phyloP scores from a whole-genome alignment of 2,329 filamentous ascomycete species.

The Colletotrichum echinochloae region DNA sequence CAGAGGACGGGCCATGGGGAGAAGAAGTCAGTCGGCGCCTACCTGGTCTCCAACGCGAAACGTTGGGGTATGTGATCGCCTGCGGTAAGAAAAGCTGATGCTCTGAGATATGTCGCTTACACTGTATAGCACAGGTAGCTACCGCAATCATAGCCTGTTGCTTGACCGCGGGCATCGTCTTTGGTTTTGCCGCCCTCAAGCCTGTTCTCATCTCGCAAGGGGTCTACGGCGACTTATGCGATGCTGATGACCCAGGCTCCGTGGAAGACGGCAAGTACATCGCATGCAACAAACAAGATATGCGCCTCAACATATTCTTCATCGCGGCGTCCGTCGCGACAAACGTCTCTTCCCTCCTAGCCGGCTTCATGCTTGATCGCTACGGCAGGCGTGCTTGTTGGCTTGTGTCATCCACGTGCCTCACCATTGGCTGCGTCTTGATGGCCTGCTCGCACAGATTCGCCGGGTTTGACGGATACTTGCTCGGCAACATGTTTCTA shows the following conservation, averaged over 20 bases:
- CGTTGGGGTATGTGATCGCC: constrained; percentile 43
- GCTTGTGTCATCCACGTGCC: constrained; percentile 75
- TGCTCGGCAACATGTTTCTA: constrained; percentile 80
- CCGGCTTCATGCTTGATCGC: constrained; percentile 86
- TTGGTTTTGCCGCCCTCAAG: constrained; percentile 90
- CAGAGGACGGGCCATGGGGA: constrained; percentile 44
- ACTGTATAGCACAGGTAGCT: constrained; percentile 71
- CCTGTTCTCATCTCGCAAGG: constrained; percentile 80
- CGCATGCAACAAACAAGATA: constrained; percentile 58
- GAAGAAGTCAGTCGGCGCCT: constrained; percentile 48
- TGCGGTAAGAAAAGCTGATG: not conserved
- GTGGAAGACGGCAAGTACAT: constrained; percentile 46
- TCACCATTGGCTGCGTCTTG: constrained; percentile 75
- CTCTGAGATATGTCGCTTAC: constrained; percentile 1
- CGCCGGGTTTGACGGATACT: constrained; percentile 77
- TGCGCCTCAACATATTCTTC: constrained; percentile 89
- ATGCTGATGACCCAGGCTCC: constrained; percentile 43
- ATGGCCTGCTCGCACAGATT: constrained; percentile 75
- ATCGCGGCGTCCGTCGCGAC: constrained; percentile 88
- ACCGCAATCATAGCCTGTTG: constrained; percentile 79
- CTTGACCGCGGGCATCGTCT: constrained; percentile 80
- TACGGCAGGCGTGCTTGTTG: constrained; percentile 85
- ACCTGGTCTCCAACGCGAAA: constrained; percentile 47
- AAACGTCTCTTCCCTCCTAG: constrained; percentile 86
- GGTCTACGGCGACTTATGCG: constrained; percentile 75